Conservation (phyloP, 257 asterid genomes). For the Nicotiana sylvestris region DNA sequence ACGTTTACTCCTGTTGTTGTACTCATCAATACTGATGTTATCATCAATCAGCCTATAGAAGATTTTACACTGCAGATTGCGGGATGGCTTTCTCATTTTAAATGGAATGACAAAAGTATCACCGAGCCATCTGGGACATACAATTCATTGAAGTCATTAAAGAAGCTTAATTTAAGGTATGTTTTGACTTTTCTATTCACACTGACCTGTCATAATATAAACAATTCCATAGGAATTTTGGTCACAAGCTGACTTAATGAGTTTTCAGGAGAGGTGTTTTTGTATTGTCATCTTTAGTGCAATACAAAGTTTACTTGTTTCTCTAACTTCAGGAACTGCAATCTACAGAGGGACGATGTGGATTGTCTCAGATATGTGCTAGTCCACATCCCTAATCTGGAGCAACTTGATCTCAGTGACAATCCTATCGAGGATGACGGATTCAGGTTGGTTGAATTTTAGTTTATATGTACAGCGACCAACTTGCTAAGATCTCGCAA, state of each 20-base stretch:
- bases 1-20: constrained; percentile 10
- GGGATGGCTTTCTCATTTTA: constrained; percentile 68
- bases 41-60: constrained; percentile 4
- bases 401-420: constrained; percentile 82
- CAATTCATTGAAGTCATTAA: constrained; percentile 58
- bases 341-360: constrained; percentile 56
- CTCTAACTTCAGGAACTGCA: constrained; percentile 51
- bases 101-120: constrained; percentile 40
- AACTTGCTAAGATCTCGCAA: constrained; percentile 1
- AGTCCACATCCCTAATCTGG: constrained; percentile 68
- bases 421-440: constrained; percentile 74
- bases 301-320: constrained; percentile 3
- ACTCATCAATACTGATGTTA: constrained; percentile 10
- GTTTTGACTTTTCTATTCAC: constrained; percentile 8
- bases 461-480: not conserved
- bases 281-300: constrained; percentile 2
- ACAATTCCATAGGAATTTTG: not conserved
- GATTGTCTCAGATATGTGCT: constrained; percentile 59
- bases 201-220: not conserved
- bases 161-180: constrained; percentile 83
- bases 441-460: constrained; percentile 42
- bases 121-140: constrained; percentile 32
- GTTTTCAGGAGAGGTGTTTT: not conserved
- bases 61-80: constrained; percentile 51
- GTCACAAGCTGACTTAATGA: not conserved